Base-by-base conservation (phyloP, 148 eudicot genomes). In the Amaranthus palmeri region DNA sequence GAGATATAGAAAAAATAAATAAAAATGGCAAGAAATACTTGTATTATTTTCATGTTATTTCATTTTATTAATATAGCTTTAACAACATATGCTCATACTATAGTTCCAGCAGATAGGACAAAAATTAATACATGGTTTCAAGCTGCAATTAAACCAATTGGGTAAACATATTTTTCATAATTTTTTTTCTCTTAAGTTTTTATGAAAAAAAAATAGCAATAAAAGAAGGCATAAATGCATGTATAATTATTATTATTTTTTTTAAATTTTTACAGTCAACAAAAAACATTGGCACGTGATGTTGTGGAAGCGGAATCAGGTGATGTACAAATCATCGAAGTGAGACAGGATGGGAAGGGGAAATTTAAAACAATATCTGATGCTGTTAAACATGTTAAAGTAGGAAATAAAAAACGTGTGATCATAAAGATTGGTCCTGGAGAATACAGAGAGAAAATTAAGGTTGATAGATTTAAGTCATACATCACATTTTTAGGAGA, bases 401-500 rank as follows among this genome's bases (percentile, higher is more conserved):
- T 1, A 0, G 83, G 73, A 7, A 91, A 91, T 63, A 78, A 59
- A 0, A 69, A 76, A 6, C 87, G 92, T 6, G 83, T 89, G 4
- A 63, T 87, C 2, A 72, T 93, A 5, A 13, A 59, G 4, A 80
- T 93, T 40, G 98, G 83, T 1, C 78, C 82, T 0, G 97, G 98
- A 46, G 81, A 69, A 13, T 93, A 93, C 41, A 75, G 57, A 0
- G 98, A 93, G 78, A 83, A 87, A 56, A 10, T 93, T 3, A 81
- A 42, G 51, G 64, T 93, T 0, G 87, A 78, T 3, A 48, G 82
- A 59, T 63, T 36, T 3, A 84, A 84, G 75, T 81, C 85, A 0
- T 91, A 83, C 52, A 74, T 91, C 4, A 91, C 92, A 2, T 76
- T 93, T 4, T 76, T 66, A 4, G 98, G 95, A 0, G 78, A 81